Evolutionary conservation across 495 filamentous ascomycete species (phyloP).

Genomic region (Xylaria venustula): DNA sequence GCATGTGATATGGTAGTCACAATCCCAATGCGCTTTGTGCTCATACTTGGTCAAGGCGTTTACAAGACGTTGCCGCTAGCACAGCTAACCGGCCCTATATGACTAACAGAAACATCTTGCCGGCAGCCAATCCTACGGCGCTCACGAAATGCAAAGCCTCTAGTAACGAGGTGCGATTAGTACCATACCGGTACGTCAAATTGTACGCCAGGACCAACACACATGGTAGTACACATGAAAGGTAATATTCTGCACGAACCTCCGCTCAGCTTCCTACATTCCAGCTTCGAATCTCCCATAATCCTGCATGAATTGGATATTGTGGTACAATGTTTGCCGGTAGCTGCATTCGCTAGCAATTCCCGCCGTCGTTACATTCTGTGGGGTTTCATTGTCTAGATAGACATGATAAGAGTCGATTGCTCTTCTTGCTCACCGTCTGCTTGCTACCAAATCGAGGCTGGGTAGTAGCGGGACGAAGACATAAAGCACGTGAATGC

Average conservation of each 20-base stretch:
- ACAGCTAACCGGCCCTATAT: not conserved
- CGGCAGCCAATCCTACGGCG: slow-evolving; percentile 8
- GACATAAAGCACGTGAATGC: slow-evolving; percentile 6
- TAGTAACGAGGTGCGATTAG: not conserved
- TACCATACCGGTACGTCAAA: not conserved
- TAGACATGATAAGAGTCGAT: not conserved
- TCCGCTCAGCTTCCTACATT: not conserved
- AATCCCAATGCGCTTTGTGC: not conserved
- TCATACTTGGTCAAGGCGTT: not conserved
- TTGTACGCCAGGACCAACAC: not conserved
- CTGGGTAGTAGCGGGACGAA: not conserved
- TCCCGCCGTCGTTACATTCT: slow-evolving; percentile 12
- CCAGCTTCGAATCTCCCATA: not conserved
- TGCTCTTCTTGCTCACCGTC: slow-evolving; percentile 7
- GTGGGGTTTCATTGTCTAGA: slow-evolving; percentile 6
- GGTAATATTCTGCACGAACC: not conserved
- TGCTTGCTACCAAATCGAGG: slow-evolving; percentile 7
- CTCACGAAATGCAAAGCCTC: not conserved
- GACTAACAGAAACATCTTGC: not conserved
- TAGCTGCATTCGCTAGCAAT: slow-evolving; percentile 13
- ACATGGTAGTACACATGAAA: no score
- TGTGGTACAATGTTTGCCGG: slow-evolving; percentile 3
- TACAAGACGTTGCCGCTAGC: not conserved
- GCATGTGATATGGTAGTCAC: no score
- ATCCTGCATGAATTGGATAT: not conserved